phyloP scores from a whole-genome alignment of 441 rosid genomes.

The Aleurites moluccanus region DNA sequence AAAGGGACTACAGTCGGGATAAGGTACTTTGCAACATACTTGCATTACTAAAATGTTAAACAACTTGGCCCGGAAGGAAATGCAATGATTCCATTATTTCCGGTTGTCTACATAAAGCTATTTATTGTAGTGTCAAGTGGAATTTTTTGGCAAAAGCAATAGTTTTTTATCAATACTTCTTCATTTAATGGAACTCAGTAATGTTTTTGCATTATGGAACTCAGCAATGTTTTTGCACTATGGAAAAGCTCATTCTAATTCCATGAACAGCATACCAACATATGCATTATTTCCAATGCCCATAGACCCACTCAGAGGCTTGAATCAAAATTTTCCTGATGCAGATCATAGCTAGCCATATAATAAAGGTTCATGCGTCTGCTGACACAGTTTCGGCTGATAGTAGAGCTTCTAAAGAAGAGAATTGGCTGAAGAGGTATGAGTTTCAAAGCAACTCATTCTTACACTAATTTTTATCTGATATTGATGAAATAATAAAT shows the following conservation, averaged over 20 bases:
- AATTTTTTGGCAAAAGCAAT: background rate
- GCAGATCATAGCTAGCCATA: slow-evolving; percentile 91
- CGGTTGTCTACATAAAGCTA: background rate
- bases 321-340: slow-evolving; percentile 24
- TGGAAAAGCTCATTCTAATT: background rate
- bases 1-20: slow-evolving; percentile 79
- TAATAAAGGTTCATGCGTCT: slow-evolving; percentile 94
- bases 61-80: slow-evolving; percentile 4
- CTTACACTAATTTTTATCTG: slow-evolving; percentile 12
- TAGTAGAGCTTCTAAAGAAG: slow-evolving; percentile 60
- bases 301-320: background rate
- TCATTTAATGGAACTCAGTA: background rate
- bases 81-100: background rate
- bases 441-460: slow-evolving; percentile 9
- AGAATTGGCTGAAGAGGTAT: slow-evolving; percentile 94
- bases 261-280: background rate
- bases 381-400: slow-evolving; percentile 60
- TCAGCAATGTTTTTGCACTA: background rate
- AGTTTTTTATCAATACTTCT: background rate
- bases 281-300: slow-evolving; percentile 4
- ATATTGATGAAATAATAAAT: slow-evolving; percentile 25
- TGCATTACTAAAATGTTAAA: background rate
- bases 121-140: background rate
- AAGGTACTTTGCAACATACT: slow-evolving; percentile 47
- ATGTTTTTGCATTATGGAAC: background rate